Conservation (phyloP, 2,329 filamentous ascomycete species). For the Penicillium janthinellum region DNA sequence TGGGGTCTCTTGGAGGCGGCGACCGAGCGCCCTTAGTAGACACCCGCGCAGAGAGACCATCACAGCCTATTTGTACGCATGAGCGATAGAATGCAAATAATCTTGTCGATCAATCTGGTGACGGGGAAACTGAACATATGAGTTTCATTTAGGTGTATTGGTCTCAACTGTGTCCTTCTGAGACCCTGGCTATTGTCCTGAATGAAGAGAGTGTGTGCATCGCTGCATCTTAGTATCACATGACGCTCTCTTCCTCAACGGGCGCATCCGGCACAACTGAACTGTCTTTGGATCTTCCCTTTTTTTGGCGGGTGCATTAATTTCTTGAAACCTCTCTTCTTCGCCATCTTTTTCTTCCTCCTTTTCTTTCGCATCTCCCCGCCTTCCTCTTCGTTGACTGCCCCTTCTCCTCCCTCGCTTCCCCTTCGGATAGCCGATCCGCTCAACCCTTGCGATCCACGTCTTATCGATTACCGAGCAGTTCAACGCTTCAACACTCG, state of each 20-base stretch:
- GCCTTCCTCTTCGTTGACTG: conserved; percentile 8
- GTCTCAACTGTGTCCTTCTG: background rate
- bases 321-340: conserved; percentile 2
- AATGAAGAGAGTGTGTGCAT: background rate
- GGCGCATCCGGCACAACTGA: conserved; percentile 23
- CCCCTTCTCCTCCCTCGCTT: conserved; percentile 15
- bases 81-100: conserved; percentile 1
- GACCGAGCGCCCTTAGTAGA: background rate
- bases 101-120: background rate
- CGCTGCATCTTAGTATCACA: conserved; percentile 22
- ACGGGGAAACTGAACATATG: background rate
- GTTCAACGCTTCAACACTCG: conserved; percentile 26
- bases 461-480: conserved; percentile 22
- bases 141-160: no score
- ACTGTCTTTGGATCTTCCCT: conserved; percentile 8
- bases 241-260: conserved; percentile 23
- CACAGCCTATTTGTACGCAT: conserved; percentile 4
- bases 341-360: background rate
- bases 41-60: background rate
- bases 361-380: background rate
- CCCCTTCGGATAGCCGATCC: conserved; percentile 23
- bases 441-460: conserved; percentile 24
- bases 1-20: conserved; percentile 13
- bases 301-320: conserved; percentile 1
- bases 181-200: background rate